phyloP scores from a whole-genome alignment of 2,329 filamentous ascomycete genomes.

The Botrytis hyacinthi region DNA sequence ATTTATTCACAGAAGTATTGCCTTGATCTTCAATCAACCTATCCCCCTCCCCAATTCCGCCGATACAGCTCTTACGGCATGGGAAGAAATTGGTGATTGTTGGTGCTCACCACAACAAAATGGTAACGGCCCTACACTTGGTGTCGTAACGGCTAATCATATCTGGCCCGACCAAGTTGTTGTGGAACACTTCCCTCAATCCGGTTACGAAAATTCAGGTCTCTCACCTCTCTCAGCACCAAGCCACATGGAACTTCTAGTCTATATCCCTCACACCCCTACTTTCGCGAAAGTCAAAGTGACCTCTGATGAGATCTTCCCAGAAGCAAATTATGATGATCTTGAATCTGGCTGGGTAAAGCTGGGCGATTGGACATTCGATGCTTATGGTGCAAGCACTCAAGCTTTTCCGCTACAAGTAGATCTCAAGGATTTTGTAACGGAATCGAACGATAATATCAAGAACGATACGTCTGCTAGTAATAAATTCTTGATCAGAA shows the following conservation, averaged over 20 bases:
- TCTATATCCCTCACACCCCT: constrained; percentile 50
- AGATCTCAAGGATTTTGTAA: constrained; percentile 47
- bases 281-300: constrained; percentile 41
- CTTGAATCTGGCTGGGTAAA: constrained; percentile 50
- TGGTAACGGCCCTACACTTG: constrained; percentile 59
- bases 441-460: not conserved
- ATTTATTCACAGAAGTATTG: not conserved
- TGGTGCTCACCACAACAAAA: constrained; percentile 67
- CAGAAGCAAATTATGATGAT: constrained; percentile 36
- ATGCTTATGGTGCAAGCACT: constrained; percentile 42
- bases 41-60: constrained; percentile 41
- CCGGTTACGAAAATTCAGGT: constrained; percentile 46
- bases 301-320: constrained; percentile 39
- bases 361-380: constrained; percentile 56
- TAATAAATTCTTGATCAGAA: constrained; percentile 53
- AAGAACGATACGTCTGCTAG: constrained; percentile 42
- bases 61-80: constrained; percentile 60
- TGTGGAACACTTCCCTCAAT: constrained; percentile 67
- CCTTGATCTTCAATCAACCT: constrained; percentile 30
- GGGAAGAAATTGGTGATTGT: constrained; percentile 80
- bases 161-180: constrained; percentile 68
- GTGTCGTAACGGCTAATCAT: constrained; percentile 55
- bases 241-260: constrained; percentile 68
- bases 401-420: constrained; percentile 54
- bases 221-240: constrained; percentile 63